Base-by-base conservation (phyloP, 2,329 filamentous ascomycete species). In the Hymenotorrendiella dingleyae region DNA sequence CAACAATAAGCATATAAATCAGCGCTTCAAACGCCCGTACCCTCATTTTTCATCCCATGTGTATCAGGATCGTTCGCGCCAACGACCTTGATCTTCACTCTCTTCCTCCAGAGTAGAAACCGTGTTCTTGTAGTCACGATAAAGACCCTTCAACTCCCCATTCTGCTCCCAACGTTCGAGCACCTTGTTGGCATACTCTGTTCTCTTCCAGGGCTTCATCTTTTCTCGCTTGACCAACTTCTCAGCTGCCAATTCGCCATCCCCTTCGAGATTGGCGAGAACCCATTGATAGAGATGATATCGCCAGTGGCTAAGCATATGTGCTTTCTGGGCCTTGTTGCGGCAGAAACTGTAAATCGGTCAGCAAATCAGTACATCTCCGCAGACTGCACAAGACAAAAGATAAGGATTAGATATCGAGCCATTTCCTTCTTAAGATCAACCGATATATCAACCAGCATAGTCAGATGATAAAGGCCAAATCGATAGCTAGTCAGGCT, bases 221-320 rank as follows among this genome's bases (percentile, higher is more conserved):
- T 67, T 69, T 44, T 81, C 78, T 7, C 83, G 70, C 58, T 79
- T 68, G 1, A 79, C 66, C 23, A 88, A 66, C 55, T 78, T 73
- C 9, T 72, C 64, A 1, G 78, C 64, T 0, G 66, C 67, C 49
- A 83, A 69, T 49, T 82, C 72, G 0, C 78, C 79, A 45, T 80
- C 70, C 1, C 62, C 62, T 19, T 70, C 63, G 0, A 93, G 74
- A 40, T 75, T 77, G 21, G 73, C 70, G 19, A 83, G 69, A 0
- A 90, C 80, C 73, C 76, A 85, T 50, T 82, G 73, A 56, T 85
- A 82, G n/a, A 91, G 75, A 34, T 80, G 76, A 46, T 76, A 77
- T 43, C 82, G 82, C 86, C 86, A 90, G 63, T 93, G 86, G 4
- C 79, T 72, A 3, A 91, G 70, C 1, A 73, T 74, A 57, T 91